Conservation (phyloP, 2,329 filamentous ascomycete species). For the Stachybotrys chlorohalonatus region DNA sequence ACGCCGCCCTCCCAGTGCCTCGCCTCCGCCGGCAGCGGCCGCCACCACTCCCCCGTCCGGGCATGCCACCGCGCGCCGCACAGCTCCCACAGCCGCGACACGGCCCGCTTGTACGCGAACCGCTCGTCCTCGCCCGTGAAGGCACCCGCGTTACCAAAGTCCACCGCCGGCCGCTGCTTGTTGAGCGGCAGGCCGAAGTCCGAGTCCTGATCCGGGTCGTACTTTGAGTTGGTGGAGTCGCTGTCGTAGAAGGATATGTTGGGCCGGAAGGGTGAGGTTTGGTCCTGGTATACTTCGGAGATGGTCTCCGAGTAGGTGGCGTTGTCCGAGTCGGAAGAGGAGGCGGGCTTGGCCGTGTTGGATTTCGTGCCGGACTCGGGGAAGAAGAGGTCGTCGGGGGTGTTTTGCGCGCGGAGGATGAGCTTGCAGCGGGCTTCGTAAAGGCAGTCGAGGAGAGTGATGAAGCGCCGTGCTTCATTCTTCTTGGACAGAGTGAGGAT, state of each 20-base stretch:
- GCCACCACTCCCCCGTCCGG: conserved; percentile 60
- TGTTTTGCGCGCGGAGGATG: conserved; percentile 55
- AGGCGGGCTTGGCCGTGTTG: background rate
- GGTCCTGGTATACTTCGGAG: conserved; percentile 68
- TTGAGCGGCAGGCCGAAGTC: conserved; percentile 33
- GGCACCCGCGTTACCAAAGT: conserved; percentile 58
- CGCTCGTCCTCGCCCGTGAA: conserved; percentile 76
- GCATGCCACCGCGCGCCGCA: conserved; percentile 66
- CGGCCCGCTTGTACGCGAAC: conserved; percentile 72
- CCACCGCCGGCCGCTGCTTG: conserved; percentile 25
- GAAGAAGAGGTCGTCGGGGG: conserved; percentile 71
- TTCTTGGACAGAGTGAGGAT: conserved; percentile 59
- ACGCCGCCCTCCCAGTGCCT: conserved; percentile 54
- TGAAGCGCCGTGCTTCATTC: conserved; percentile 73
- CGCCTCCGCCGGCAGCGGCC: conserved; percentile 52
- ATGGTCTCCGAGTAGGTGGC: conserved; percentile 35
- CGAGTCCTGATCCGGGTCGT: conserved; percentile 48
- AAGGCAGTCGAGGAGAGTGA: conserved; percentile 69
- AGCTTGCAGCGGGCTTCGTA: conserved; percentile 78
- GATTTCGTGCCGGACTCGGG: conserved; percentile 37
- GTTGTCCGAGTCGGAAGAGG: conserved; percentile 18
- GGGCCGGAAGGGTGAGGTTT: conserved; percentile 66
- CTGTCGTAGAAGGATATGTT: conserved; percentile 61
- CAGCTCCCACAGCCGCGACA: conserved; percentile 74
- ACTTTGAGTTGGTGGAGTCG: conserved; percentile 33